A percentile compares a stretch with the other conserved stretches of the same genome.
Conservation (phyloP, 1,139 yeast genomes). For the Pichia sp. region DNA sequence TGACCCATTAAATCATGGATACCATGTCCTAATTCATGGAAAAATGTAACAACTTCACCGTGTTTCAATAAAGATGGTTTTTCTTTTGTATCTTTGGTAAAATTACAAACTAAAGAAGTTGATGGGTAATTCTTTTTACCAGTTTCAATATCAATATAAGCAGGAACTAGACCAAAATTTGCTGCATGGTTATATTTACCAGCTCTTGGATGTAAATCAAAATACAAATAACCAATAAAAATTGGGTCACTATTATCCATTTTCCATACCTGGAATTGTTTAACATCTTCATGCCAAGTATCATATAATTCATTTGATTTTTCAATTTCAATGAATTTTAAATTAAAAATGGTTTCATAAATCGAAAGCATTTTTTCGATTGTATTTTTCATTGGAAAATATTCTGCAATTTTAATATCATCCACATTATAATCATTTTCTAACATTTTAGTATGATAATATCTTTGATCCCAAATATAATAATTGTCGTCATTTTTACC, state of each 20-base stretch:
- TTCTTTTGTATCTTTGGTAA: conserved; percentile 63
- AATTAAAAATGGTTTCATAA: conserved; percentile 60
- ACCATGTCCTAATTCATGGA: conserved; percentile 90
- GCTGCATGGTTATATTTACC: conserved; percentile 89
- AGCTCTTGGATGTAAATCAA: conserved; percentile 79
- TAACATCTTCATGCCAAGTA: conserved; percentile 76
- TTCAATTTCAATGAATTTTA: conserved; percentile 52
- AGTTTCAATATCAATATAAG: conserved; percentile 42
- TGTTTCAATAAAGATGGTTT: conserved; percentile 77
- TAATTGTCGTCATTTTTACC: conserved; percentile 35
- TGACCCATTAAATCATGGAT: conserved; percentile 70
- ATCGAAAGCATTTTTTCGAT: conserved; percentile 61
- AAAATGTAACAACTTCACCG: conserved; percentile 72
- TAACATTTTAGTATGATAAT: conserved; percentile 55
- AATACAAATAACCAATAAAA: conserved; percentile 72
- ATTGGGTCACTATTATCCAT: conserved; percentile 44
- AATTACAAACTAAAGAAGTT: conserved; percentile 78
- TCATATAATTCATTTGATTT: conserved; percentile 30
- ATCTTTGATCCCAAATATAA: conserved; percentile 71
- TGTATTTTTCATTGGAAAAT: conserved; percentile 68
- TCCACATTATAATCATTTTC: conserved; percentile 69
- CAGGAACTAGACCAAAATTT: conserved; percentile 64
- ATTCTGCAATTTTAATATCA: conserved; percentile 64
- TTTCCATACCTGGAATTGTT: conserved; percentile 69
- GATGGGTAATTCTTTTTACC: conserved; percentile 56